phyloP scores from a whole-genome alignment of 192 early-diverging fungal species.

The Coemansia sp. region DNA sequence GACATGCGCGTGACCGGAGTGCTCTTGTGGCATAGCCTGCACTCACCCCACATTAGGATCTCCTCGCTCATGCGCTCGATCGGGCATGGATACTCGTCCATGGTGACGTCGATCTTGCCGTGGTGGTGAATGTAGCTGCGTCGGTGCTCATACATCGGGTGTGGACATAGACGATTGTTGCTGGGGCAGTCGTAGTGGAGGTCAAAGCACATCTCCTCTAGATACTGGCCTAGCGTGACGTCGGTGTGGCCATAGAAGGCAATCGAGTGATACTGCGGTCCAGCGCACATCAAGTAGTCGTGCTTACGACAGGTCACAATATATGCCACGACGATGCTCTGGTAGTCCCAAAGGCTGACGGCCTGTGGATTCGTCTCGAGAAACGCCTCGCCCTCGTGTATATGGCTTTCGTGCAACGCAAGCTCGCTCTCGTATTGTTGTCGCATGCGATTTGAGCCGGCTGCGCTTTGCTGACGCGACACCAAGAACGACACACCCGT shows the following conservation, averaged over 20 bases:
- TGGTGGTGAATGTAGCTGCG: conserved; percentile 86
- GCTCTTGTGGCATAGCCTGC: conserved; percentile 68
- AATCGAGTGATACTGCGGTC: conserved; percentile 77
- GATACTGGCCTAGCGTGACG: conserved; percentile 83
- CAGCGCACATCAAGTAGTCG: conserved; percentile 59
- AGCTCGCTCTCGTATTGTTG: conserved; percentile 57
- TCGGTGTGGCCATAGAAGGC: conserved; percentile 79
- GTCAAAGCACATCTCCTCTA: conserved; percentile 80
- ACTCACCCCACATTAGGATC: conserved; percentile 91
- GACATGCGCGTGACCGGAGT: conserved; percentile 81
- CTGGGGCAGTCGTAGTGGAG: conserved; percentile 64
- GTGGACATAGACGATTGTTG: conserved; percentile 66
- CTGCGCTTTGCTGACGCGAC: conserved; percentile 54
- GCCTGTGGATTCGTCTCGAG: conserved; percentile 45
- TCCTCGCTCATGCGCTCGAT: conserved; percentile 68
- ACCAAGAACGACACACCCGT: conserved; percentile 51
- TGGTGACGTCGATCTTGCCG: conserved; percentile 73
- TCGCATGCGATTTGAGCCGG: conserved; percentile 47
- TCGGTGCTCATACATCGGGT: conserved; percentile 79
- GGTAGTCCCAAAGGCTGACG: conserved; percentile 55
- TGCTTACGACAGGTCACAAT: conserved; percentile 51
- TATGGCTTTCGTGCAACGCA: conserved; percentile 42
- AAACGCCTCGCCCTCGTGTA: conserved; percentile 50
- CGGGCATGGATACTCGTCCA: conserved; percentile 64
- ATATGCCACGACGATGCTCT: conserved; percentile 53